Evolutionary conservation across 2,329 filamentous ascomycete genomes (phyloP).

Genomic region (Paecilomyces fulvus): DNA sequence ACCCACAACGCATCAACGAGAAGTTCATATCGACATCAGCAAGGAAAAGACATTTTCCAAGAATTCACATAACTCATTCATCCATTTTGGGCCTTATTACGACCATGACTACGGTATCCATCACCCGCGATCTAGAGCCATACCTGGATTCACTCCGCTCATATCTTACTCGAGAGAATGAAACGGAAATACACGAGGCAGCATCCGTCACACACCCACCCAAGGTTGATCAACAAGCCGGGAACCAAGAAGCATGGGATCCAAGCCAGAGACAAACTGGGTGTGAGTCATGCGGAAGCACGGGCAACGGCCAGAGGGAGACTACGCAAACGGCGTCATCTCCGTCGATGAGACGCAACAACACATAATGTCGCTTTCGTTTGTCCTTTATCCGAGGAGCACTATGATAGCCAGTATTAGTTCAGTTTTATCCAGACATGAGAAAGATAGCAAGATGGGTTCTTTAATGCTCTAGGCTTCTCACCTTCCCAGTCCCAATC

Average conservation of each 20-base stretch:
- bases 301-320: not conserved
- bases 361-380: not conserved
- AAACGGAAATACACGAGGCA: not conserved
- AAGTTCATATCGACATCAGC: not conserved
- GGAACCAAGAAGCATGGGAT: not conserved
- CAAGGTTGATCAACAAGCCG: not conserved
- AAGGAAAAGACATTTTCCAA: not conserved
- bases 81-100: not conserved
- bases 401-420: not conserved
- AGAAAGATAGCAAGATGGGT: not conserved
- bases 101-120: conserved; percentile 21
- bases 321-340: not conserved
- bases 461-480: conserved; percentile 14
- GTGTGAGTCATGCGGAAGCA: not conserved
- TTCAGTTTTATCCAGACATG: not conserved
- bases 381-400: not conserved
- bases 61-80: not conserved
- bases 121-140: conserved; percentile 21
- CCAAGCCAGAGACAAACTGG: conserved; percentile 30
- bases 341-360: not conserved
- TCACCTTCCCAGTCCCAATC: conserved; percentile 66
- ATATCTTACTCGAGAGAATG: conserved; percentile 12
- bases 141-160: conserved; percentile 22
- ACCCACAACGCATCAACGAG: not conserved
- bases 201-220: not conserved